Conservation (phyloP, 2,329 filamentous ascomycete species). For the Macroventuria anomochaeta region DNA sequence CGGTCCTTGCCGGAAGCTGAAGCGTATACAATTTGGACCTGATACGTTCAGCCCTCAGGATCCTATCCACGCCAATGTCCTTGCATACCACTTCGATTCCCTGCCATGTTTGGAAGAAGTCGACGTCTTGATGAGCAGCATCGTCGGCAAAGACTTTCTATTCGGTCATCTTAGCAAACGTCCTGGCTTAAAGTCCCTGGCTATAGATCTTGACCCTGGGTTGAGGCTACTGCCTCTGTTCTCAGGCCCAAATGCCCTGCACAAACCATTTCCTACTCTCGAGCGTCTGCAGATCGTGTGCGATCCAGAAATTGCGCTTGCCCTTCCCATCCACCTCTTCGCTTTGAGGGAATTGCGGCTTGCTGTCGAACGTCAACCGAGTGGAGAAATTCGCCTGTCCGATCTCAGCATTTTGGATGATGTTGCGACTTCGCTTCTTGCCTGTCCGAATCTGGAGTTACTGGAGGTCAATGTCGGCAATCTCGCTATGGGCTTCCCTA, state of each 20-base stretch:
- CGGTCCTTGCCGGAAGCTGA: constrained; percentile 28
- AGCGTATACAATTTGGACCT: constrained; percentile 36
- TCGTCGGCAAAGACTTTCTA: constrained; percentile 34
- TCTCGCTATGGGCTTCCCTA: constrained; percentile 36
- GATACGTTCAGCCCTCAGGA: constrained; percentile 27
- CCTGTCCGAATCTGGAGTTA: constrained; percentile 27
- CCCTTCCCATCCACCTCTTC: constrained; percentile 32
- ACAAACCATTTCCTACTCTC: constrained; percentile 31
- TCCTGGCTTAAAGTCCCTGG: constrained; percentile 31
- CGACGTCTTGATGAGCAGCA: constrained; percentile 32
- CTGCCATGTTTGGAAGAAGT: constrained; percentile 30
- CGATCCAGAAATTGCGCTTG: constrained; percentile 42
- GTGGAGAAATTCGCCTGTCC: constrained; percentile 16
- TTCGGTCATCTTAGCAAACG: constrained; percentile 38
- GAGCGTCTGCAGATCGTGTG: constrained; percentile 37
- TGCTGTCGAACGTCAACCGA: constrained; percentile 37
- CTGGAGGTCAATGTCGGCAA: constrained; percentile 37
- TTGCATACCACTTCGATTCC: constrained; percentile 31
- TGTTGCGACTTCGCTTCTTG: constrained; percentile 25
- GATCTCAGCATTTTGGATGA: constrained; percentile 34
- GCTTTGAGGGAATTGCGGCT: constrained; percentile 36
- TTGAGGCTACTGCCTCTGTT: constrained; percentile 32
- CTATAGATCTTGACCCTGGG: constrained; percentile 43
- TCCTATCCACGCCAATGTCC: constrained; percentile 28
- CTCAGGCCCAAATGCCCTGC: constrained; percentile 20